Percentiles rank a stretch among this genome's conserved stretches.
Evolutionary conservation across 441 rosid genomes (phyloP).

Genomic region (Biscutella laevigata): DNA sequence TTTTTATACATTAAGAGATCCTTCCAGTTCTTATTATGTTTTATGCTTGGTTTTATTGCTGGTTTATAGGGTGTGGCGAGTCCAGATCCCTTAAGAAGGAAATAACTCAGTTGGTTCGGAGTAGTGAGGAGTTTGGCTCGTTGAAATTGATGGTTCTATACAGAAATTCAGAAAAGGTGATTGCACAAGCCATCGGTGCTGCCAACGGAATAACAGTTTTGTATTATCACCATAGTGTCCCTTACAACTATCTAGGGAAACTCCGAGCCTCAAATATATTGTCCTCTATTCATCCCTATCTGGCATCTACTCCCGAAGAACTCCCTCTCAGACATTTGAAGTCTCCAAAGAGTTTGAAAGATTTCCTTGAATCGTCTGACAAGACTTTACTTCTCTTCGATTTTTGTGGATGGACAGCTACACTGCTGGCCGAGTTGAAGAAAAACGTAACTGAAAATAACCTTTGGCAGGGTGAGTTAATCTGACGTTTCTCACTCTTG

Average conservation of each 20-base stretch:
- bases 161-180: slow-evolving; percentile 50
- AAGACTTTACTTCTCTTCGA: slow-evolving; percentile 62
- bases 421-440: slow-evolving; percentile 32
- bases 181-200: slow-evolving; percentile 63
- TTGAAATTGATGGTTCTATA: slow-evolving; percentile 52
- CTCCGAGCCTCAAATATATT: slow-evolving; percentile 50
- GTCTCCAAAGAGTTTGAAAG: slow-evolving; percentile 41
- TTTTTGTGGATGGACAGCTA: slow-evolving; percentile 74
- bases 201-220: slow-evolving; percentile 38
- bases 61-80: slow-evolving; percentile 76
- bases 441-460: slow-evolving; percentile 41
- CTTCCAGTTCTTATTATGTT: background rate
- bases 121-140: slow-evolving; percentile 33
- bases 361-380: slow-evolving; percentile 65
- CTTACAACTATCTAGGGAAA: slow-evolving; percentile 64
- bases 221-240: slow-evolving; percentile 56
- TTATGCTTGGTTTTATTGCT: background rate
- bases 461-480: slow-evolving; percentile 33
- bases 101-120: slow-evolving; percentile 33
- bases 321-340: slow-evolving; percentile 42
- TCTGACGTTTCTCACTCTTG: background rate
- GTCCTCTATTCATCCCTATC: slow-evolving; percentile 42
- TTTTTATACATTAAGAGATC: background rate
- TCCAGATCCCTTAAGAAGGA: slow-evolving; percentile 68
- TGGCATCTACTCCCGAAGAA: slow-evolving; percentile 39